A percentile compares a stretch with the other conserved stretches of the same genome.
These are phyloP conservation scores for Alternaria arborescens DNA, from an alignment of 2,329 filamentous ascomycete genomes.

Conservation along the genomic window DNA sequence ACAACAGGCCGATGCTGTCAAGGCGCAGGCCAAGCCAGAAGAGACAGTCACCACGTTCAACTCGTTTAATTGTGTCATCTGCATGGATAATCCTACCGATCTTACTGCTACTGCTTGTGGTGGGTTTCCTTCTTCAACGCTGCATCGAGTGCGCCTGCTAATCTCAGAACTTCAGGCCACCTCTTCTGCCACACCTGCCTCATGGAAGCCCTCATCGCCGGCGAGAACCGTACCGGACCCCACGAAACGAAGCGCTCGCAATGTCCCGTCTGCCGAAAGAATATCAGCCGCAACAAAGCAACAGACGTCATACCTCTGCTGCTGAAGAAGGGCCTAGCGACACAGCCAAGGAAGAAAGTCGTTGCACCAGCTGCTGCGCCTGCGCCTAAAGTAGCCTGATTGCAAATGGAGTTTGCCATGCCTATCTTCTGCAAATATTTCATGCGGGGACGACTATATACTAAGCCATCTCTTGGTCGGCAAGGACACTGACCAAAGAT, in stretches of 20 bases:
- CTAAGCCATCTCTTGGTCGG: constrained; percentile 8
- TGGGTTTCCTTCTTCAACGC: constrained; percentile 47
- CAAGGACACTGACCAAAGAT: neutral
- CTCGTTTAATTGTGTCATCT: constrained; percentile 67
- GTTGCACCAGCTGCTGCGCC: constrained; percentile 12
- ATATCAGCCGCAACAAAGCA: constrained; percentile 51
- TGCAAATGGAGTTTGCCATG: constrained; percentile 23
- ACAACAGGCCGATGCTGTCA: constrained; percentile 62
- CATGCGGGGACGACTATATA: neutral
- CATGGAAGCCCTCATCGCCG: constrained; percentile 65
- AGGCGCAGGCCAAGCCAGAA: constrained; percentile 53
- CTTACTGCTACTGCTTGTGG: constrained; percentile 68
- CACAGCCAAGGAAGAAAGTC: constrained; percentile 44
- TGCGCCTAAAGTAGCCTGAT: constrained; percentile 32
- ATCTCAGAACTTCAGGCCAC: constrained; percentile 57
- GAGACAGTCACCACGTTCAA: constrained; percentile 55
- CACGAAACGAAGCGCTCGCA: constrained; percentile 54
- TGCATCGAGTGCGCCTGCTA: constrained; percentile 6
- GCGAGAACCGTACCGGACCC: constrained; percentile 59
- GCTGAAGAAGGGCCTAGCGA: constrained; percentile 51
- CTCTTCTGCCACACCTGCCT: constrained; percentile 72
- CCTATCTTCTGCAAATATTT: neutral
- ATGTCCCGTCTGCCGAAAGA: constrained; percentile 60
- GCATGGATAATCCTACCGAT: constrained; percentile 68
- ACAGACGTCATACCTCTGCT: constrained; percentile 54